These are phyloP conservation scores for Gonium pectorale DNA, from an alignment of 139 green algal species.

Conservation along the genomic window DNA sequence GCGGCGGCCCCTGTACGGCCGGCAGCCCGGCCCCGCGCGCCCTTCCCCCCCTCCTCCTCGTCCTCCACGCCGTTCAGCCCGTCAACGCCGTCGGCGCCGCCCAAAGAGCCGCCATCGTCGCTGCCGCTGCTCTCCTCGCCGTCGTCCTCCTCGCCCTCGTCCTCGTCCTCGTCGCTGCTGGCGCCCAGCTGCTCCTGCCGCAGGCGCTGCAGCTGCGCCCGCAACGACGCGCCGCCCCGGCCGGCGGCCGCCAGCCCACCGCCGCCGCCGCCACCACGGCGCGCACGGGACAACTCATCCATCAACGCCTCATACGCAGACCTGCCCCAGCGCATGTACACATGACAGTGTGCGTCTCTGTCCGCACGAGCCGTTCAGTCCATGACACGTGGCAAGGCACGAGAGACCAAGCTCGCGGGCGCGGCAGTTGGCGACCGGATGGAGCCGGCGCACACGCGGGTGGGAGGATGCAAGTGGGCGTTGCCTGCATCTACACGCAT, in stretches of 20 bases:
- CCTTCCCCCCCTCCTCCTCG: not conserved
- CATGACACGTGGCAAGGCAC: no score
- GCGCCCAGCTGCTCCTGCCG: conserved; percentile 20
- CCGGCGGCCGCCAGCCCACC: not conserved
- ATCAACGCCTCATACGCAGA: conserved; percentile 27
- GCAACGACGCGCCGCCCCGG: not conserved
- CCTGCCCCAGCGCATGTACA: not conserved
- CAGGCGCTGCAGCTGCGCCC: conserved; percentile 10
- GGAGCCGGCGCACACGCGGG: no score
- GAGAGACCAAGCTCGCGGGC: no score
- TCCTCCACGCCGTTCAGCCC: not conserved
- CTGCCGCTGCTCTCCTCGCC: not conserved
- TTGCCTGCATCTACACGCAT: no score
- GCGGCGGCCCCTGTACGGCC: no score
- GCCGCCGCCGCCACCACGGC: not conserved
- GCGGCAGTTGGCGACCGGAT: no score
- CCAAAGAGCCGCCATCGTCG: not conserved
- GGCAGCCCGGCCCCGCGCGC: not conserved
- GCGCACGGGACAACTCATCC: not conserved
- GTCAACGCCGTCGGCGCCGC: not conserved
- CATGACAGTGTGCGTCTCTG: no score
- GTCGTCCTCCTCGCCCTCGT: conserved; percentile 23
- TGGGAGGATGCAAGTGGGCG: no score
- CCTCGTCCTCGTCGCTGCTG: not conserved
- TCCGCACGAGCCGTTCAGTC: no score